Conservation (phyloP, 306 rosid genomes). For the Prunus fruticosa region DNA sequence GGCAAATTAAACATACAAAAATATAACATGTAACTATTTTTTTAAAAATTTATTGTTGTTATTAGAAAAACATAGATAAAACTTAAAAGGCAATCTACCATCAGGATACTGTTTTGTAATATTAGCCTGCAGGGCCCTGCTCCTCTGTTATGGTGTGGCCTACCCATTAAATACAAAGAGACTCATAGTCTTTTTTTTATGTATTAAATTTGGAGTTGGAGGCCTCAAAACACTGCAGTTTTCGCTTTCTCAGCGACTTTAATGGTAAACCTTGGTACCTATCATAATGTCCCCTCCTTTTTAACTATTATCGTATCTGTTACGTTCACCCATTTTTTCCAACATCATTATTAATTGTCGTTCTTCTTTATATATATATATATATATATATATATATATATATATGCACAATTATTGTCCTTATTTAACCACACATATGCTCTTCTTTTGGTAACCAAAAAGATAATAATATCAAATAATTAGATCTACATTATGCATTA, state of each 20-base stretch:
- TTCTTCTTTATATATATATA: background rate
- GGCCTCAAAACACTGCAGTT: background rate
- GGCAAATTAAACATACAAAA: background rate
- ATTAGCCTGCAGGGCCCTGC: background rate
- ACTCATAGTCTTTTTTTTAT: background rate
- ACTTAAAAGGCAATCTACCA: background rate
- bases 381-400: background rate
- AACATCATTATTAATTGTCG: conserved; percentile 6
- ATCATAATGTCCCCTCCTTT: background rate
- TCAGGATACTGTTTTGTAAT: background rate
- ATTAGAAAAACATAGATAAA: background rate
- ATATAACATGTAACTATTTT: background rate
- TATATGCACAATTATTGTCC: background rate
- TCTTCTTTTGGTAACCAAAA: background rate
- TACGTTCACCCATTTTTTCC: conserved; percentile 13
- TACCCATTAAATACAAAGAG: background rate
- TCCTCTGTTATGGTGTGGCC: background rate
- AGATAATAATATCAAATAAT: background rate
- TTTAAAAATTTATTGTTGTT: background rate
- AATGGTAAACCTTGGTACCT: background rate
- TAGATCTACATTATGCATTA: background rate
- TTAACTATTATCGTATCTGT: conserved; percentile 1
- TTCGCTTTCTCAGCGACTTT: background rate
- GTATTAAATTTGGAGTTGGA: background rate
- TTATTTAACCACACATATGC: background rate